These are phyloP conservation scores for Curvularia lunata DNA, from an alignment of 2,329 filamentous ascomycete genomes.

Conservation along the genomic window DNA sequence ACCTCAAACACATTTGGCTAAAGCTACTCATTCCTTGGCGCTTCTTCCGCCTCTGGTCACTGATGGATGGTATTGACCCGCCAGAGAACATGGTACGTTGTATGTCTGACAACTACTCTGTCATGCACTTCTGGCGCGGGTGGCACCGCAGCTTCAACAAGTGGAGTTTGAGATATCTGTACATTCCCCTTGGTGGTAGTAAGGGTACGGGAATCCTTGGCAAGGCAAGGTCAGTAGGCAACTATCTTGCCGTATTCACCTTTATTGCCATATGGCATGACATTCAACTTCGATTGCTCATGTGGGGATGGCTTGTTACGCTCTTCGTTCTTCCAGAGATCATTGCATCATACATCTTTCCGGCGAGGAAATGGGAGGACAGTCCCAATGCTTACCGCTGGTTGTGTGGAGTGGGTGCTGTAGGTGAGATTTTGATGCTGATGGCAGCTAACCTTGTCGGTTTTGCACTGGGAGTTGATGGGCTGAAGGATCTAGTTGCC, in stretches of 20 bases:
- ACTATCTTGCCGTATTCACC: conserved; percentile 86
- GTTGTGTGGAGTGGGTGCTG: conserved; percentile 79
- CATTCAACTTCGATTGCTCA: conserved; percentile 84
- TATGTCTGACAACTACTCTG: conserved; percentile 92
- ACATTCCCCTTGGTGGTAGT: conserved; percentile 83
- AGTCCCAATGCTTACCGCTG: conserved; percentile 76
- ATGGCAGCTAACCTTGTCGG: conserved; percentile 94
- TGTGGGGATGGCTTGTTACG: conserved; percentile 97
- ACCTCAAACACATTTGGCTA: conserved; percentile 96
- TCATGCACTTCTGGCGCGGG: conserved; percentile 88
- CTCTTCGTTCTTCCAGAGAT: conserved; percentile 93
- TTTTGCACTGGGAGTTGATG: conserved; percentile 91
- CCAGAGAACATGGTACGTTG: conserved; percentile 99
- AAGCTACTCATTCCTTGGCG: conserved; percentile 97
- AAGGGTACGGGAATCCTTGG: conserved; percentile 44
- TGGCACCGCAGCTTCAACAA: conserved; percentile 97
- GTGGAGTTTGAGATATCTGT: conserved; percentile 93
- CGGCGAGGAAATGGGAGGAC: conserved; percentile 71
- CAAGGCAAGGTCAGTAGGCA: conserved; percentile 68
- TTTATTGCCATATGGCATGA: conserved; percentile 99
- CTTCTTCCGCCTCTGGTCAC: conserved; percentile 96
- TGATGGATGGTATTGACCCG: conserved; percentile 89
- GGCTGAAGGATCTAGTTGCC: conserved; percentile 74
- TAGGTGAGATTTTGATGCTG: conserved; percentile 90
- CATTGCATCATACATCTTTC: conserved; percentile 73